Conservation (phyloP, 2,329 filamentous ascomycete genomes). For the Macrophomina pseudophaseolina region DNA sequence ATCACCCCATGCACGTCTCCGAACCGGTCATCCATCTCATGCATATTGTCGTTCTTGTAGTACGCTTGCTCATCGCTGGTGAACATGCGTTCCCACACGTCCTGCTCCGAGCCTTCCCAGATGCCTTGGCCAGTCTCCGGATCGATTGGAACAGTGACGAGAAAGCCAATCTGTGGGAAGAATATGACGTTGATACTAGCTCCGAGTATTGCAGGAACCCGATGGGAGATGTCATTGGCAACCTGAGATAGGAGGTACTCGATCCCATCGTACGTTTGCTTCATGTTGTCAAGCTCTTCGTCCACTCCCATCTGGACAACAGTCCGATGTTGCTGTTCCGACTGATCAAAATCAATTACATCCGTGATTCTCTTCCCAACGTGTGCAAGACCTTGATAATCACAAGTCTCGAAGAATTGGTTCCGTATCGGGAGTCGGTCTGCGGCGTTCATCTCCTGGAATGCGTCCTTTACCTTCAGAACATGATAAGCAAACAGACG, state of each 20-base stretch:
- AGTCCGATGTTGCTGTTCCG: constrained; percentile 71
- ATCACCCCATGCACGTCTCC: constrained; percentile 88
- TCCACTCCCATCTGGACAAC: constrained; percentile 76
- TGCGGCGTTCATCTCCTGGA: constrained; percentile 63
- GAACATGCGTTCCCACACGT: constrained; percentile 80
- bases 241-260: constrained; percentile 73
- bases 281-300: constrained; percentile 75
- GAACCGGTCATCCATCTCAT: constrained; percentile 76
- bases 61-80: constrained; percentile 69
- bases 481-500: constrained; percentile 72
- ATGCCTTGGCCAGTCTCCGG: constrained; percentile 61
- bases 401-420: constrained; percentile 67
- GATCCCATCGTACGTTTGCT: constrained; percentile 77
- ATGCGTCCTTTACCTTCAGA: constrained; percentile 69
- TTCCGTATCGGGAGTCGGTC: constrained; percentile 58
- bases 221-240: constrained; percentile 65
- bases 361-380: constrained; percentile 74
- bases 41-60: constrained; percentile 86
- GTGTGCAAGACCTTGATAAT: constrained; percentile 63
- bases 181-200: constrained; percentile 77
- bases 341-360: constrained; percentile 80
- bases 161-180: constrained; percentile 88
- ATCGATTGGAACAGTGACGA: constrained; percentile 74
- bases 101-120: constrained; percentile 66
- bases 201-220: constrained; percentile 64